Percentiles rank a stretch among this genome's conserved stretches.
Conservation (phyloP, 768 basidiomycete species). For the Lactarius evosmus region DNA sequence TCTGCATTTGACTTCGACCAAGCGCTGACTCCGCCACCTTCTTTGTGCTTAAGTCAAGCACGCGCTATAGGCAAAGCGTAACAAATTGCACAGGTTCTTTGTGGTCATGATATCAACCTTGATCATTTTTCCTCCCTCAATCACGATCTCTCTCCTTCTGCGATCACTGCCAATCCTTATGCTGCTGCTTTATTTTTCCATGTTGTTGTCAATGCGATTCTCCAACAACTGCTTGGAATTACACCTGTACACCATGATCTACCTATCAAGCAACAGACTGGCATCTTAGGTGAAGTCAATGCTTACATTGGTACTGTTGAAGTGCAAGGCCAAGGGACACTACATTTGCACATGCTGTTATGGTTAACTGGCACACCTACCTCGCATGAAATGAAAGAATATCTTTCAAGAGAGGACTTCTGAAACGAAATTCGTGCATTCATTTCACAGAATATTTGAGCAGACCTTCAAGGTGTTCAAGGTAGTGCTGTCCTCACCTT, state of each 20-base stretch:
- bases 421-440: constrained; percentile 31
- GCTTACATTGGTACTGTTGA: constrained; percentile 42
- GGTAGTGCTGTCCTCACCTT: too few relatives aligned
- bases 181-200: neutral
- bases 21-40: too few relatives aligned
- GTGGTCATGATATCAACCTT: constrained; percentile 43
- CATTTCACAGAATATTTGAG: too few relatives aligned
- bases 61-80: too few relatives aligned
- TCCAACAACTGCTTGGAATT: neutral
- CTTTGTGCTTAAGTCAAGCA: too few relatives aligned
- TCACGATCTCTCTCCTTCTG: constrained; percentile 40
- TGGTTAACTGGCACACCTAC: constrained; percentile 39
- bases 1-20: too few relatives aligned
- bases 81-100: constrained; percentile 43
- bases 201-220: neutral
- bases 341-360: constrained; percentile 42
- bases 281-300: constrained; percentile 36
- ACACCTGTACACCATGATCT: constrained; percentile 44
- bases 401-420: constrained; percentile 33
- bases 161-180: neutral
- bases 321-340: constrained; percentile 41
- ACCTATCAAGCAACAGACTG: constrained; percentile 32
- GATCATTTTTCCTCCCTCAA: constrained; percentile 39
- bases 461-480: too few relatives aligned
- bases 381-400: constrained; percentile 31